A percentile compares a stretch with the other conserved stretches of the same genome.
Conservation (phyloP, 192 early-diverging fungal species). For the Rhizophagus sp. region DNA sequence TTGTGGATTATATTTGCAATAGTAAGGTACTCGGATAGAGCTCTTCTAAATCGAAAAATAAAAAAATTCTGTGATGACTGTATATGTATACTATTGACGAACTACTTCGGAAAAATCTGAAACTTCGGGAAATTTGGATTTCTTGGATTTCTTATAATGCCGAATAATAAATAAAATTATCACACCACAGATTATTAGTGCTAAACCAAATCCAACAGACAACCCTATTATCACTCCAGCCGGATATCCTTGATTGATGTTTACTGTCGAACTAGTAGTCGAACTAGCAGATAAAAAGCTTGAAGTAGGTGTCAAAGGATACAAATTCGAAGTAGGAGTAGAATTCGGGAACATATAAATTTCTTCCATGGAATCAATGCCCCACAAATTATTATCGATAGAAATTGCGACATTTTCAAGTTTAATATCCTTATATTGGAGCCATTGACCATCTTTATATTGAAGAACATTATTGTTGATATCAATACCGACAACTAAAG, state of each 20-base stretch:
- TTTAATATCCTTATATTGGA: not conserved
- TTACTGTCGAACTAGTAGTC: too few relatives aligned
- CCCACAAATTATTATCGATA: conserved; percentile 3
- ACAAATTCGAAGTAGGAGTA: too few relatives aligned
- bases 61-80: too few relatives aligned
- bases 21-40: too few relatives aligned
- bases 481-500: not conserved
- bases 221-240: not conserved
- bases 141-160: not conserved
- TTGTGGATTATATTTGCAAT: too few relatives aligned
- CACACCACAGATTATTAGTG: not conserved
- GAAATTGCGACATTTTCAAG: not conserved
- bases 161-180: not conserved
- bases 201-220: not conserved
- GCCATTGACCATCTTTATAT: not conserved
- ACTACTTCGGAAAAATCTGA: too few relatives aligned
- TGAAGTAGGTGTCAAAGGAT: too few relatives aligned
- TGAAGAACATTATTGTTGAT: not conserved
- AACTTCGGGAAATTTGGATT: too few relatives aligned
- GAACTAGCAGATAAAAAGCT: too few relatives aligned
- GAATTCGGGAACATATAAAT: not conserved
- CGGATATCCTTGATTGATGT: too few relatives aligned
- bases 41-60: too few relatives aligned
- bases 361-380: not conserved
- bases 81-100: too few relatives aligned